Evolutionary conservation across 129 eudicot genomes (phyloP).

Genomic region (Sambucus nigra): DNA sequence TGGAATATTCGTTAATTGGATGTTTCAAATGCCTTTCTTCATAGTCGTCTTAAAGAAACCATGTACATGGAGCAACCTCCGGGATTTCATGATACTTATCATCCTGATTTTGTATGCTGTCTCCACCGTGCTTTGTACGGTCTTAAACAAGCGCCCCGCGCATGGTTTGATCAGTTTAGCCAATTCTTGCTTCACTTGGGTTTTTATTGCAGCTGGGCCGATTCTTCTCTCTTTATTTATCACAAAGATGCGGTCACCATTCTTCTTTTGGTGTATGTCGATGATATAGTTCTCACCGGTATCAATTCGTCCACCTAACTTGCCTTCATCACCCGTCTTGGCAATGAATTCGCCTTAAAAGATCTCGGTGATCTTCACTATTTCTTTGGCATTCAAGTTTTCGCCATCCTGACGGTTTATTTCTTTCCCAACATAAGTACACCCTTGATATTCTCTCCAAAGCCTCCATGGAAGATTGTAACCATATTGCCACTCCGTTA

Average conservation of each 20-base stretch:
- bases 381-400: too few species aligned
- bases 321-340: too few species aligned
- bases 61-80: conserved; percentile 8
- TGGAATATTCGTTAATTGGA: conserved; percentile 9
- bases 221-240: conserved; percentile 12
- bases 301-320: background rate
- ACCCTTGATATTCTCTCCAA: too few species aligned
- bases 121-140: conserved; percentile 2
- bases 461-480: too few species aligned
- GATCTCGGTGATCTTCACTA: too few species aligned
- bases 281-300: background rate
- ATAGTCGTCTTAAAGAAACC: background rate
- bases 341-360: too few species aligned
- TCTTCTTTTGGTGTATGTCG: conserved; percentile 11
- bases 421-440: too few species aligned
- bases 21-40: background rate
- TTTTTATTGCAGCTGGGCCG: background rate
- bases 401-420: too few species aligned
- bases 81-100: background rate
- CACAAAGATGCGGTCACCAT: background rate
- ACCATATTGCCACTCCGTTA: too few species aligned
- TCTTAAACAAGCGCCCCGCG: conserved; percentile 7
- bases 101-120: background rate
- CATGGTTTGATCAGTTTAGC: conserved; percentile 5
- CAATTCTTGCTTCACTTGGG: background rate